Conservation (phyloP, 768 basidiomycete genomes). For the Pleurotus ostreatus region DNA sequence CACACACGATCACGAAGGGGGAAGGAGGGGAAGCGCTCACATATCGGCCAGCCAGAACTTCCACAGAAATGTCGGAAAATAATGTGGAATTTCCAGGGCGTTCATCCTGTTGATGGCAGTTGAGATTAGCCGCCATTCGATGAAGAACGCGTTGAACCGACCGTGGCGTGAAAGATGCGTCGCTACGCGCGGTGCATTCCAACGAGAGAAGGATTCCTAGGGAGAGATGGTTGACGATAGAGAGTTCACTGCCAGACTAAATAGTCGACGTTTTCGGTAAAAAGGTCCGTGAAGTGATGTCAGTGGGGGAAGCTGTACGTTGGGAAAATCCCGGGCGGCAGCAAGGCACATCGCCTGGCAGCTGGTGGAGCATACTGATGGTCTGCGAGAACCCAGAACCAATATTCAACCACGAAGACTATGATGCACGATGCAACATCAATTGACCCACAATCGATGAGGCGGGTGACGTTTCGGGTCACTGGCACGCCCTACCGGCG, state of each 20-base stretch:
- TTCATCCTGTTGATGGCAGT: constrained; percentile 1
- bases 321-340: neutral
- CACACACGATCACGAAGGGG: no score
- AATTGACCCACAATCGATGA: no score
- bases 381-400: no score
- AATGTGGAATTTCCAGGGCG: constrained; percentile 24
- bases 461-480: no score
- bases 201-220: no score
- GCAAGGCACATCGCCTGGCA: no score
- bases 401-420: no score
- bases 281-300: neutral
- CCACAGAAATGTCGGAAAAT: constrained; percentile 45
- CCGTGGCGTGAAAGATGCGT: neutral
- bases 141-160: neutral
- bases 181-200: no score
- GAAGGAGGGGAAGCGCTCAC: constrained; percentile 22
- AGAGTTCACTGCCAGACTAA: neutral
- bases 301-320: neutral
- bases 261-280: neutral
- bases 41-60: constrained; percentile 44
- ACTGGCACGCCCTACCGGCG: no score
- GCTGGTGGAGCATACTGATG: no score
- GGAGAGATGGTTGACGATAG: neutral
- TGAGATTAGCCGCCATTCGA: no score
- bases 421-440: no score